phyloP scores from a whole-genome alignment of 2,329 filamentous ascomycete genomes.

The Aspergillus thermomutatus region DNA sequence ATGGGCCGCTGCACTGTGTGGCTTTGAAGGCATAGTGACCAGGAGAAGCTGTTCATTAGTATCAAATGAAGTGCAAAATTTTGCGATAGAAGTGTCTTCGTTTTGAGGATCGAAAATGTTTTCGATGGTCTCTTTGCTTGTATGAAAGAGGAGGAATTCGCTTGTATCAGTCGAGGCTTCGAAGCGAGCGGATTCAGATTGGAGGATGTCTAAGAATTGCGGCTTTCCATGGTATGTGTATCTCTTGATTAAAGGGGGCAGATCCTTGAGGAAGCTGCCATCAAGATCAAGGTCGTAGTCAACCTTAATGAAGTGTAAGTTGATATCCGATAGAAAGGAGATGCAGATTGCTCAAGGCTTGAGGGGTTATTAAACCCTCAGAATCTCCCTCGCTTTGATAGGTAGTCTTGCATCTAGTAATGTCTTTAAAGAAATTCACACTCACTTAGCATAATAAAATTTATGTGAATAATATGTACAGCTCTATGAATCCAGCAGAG shows the following conservation, averaged over 20 bases:
- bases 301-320: no score
- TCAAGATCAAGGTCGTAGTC: neutral
- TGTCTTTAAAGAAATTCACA: no score
- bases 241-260: slow-evolving; percentile 3
- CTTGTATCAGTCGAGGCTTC: neutral
- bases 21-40: neutral
- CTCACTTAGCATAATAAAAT: no score
- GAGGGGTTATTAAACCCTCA: no score
- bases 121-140: slow-evolving; percentile 8
- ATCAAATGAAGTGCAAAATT: neutral
- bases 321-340: no score
- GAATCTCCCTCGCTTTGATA: no score
- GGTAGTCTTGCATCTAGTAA: no score
- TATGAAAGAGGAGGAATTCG: slow-evolving; percentile 3
- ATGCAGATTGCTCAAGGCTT: no score
- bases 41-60: slow-evolving; percentile 4
- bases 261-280: slow-evolving; percentile 1
- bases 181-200: neutral
- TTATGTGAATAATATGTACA: no score
- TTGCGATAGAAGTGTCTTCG: neutral
- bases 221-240: slow-evolving; percentile 1
- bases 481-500: no score
- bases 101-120: slow-evolving; percentile 3
- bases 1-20: neutral
- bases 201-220: neutral